Evolutionary conservation across 2,329 filamentous ascomycete genomes (phyloP).

Genomic region (Parafenestella ontariensis): DNA sequence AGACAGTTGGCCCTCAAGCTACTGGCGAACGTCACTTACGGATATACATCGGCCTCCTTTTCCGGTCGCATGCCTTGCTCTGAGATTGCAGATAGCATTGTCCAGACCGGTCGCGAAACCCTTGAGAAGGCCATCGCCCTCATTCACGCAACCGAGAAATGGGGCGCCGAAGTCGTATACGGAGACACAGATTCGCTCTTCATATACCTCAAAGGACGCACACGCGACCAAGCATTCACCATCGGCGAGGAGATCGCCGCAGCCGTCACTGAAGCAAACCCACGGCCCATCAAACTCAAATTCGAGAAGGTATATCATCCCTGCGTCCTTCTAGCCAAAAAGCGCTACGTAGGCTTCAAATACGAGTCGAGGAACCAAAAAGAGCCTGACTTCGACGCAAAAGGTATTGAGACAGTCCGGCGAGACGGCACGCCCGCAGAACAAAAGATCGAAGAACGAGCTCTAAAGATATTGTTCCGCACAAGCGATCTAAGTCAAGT

Average conservation of each 20-base stretch:
- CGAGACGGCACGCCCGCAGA: slow-evolving; percentile 93
- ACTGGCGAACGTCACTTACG: slow-evolving; percentile 98
- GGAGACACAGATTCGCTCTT: slow-evolving; percentile 98
- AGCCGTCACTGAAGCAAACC: slow-evolving; percentile 87
- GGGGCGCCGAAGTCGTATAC: slow-evolving; percentile 97
- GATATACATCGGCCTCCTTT: slow-evolving; percentile 95
- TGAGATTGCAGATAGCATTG: slow-evolving; percentile 97
- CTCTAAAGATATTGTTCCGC: slow-evolving; percentile 85
- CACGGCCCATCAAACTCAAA: slow-evolving; percentile 90
- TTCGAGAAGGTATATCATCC: slow-evolving; percentile 99
- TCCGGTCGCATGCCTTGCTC: slow-evolving; percentile 97
- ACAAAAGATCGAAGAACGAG: slow-evolving; percentile 95
- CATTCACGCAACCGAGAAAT: slow-evolving; percentile 85
- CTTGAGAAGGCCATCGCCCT: slow-evolving; percentile 91
- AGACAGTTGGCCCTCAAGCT: slow-evolving; percentile 92
- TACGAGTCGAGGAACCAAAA: slow-evolving; percentile 80
- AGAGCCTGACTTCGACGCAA: slow-evolving; percentile 92
- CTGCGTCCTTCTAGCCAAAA: slow-evolving; percentile 92
- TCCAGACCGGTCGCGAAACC: slow-evolving; percentile 93
- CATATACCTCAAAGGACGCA: slow-evolving; percentile 85
- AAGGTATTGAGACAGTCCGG: slow-evolving; percentile 96
- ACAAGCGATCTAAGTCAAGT: slow-evolving; percentile 88
- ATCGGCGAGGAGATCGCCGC: slow-evolving; percentile 92
- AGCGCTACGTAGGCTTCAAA: slow-evolving; percentile 97
- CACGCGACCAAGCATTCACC: slow-evolving; percentile 85